Conservation (phyloP, 108 stramenopile species). For the Stephanodiscus triporus region DNA sequence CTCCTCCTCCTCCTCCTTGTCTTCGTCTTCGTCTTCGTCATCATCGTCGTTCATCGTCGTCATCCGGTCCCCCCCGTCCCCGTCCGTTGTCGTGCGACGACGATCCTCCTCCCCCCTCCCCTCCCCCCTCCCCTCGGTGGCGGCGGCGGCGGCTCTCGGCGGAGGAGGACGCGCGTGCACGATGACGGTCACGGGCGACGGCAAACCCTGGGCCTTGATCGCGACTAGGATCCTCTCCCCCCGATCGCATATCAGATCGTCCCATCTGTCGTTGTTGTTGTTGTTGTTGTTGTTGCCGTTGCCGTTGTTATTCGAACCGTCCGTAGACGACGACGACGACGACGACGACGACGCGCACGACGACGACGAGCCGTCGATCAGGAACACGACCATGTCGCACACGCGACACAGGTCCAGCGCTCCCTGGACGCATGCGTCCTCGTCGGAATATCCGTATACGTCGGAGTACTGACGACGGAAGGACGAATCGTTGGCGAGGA, state of each 20-base stretch:
- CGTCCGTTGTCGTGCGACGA: constrained; percentile 43
- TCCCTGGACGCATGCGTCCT: constrained; percentile 73
- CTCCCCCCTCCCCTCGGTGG: too few species aligned
- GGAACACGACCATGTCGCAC: constrained; percentile 85
- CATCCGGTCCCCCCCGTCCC: constrained; percentile 25
- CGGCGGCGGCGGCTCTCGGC: too few species aligned
- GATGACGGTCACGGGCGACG: constrained; percentile 85
- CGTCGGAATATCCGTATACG: constrained; percentile 33
- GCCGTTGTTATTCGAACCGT: background rate
- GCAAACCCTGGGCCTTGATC: constrained; percentile 94
- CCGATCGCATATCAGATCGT: constrained; percentile 73
- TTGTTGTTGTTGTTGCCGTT: constrained; percentile 47
- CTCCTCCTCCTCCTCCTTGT: constrained; percentile 31
- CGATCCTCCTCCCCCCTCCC: constrained; percentile 12
- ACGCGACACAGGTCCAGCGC: constrained; percentile 89
- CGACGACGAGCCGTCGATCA: constrained; percentile 79
- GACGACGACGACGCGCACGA: constrained; percentile 20
- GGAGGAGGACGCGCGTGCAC: too few species aligned
- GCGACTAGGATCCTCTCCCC: constrained; percentile 91
- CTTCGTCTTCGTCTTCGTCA: constrained; percentile 24
- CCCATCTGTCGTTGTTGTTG: constrained; percentile 49
- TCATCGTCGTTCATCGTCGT: constrained; percentile 42
- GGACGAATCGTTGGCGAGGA: constrained; percentile 73
- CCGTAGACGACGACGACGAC: constrained; percentile 27
- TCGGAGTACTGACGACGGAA: constrained; percentile 68